Base-by-base conservation (phyloP, 768 basidiomycete genomes). In the Hypsizygus marmoreus region DNA sequence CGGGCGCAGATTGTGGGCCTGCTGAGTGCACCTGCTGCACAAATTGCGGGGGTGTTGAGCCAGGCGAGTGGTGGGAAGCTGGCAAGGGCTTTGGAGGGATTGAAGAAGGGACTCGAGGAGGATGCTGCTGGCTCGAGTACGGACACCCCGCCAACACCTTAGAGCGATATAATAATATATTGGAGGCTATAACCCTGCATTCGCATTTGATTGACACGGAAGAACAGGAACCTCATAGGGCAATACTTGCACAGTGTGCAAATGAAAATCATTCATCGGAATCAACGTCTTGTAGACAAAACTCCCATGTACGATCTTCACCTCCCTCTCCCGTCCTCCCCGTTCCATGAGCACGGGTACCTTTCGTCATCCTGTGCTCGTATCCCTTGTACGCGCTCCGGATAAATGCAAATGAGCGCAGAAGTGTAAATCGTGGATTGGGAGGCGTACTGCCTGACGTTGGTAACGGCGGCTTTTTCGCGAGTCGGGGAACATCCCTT, bases 321-420 rank as follows among this genome's bases (percentile, higher is more conserved):
- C 82, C 88, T 7, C 80, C 86, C 59, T 81, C 82, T 28, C 81
- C 88, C 10, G 81, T 89, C 69, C 64, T 84, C 20, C 78, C 81
- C 30, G 70, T 77, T 22, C 80, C 85, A 60, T 78, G 78, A 0
- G 64, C 88, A 62, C 80, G 75, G 70, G 80, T 91, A 4, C 95
- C 95, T 59, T 93, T 88, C 3, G 95, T 97, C 84, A 95, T 88
- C n/a, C 91, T 73, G 63, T 98, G 95, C 55, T 86, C 86, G 57
- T 97, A 98, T 1, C 91, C 92, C 37, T 77, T 80, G 82, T 92
- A 98, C 0, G 70, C 51, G 8, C 63, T 63, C 31, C 88, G 73
- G 31, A 81, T 70, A 60, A 98, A 97, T 13, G 64, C 71, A 64
- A 95, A 97, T 0, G 92, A 95, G 22, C 90, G 79, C 13, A 92